A percentile compares a stretch with the other conserved stretches of the same genome.
Evolutionary conservation across 2,329 filamentous ascomycete genomes (phyloP).

Genomic region (Cladosporium sp.): DNA sequence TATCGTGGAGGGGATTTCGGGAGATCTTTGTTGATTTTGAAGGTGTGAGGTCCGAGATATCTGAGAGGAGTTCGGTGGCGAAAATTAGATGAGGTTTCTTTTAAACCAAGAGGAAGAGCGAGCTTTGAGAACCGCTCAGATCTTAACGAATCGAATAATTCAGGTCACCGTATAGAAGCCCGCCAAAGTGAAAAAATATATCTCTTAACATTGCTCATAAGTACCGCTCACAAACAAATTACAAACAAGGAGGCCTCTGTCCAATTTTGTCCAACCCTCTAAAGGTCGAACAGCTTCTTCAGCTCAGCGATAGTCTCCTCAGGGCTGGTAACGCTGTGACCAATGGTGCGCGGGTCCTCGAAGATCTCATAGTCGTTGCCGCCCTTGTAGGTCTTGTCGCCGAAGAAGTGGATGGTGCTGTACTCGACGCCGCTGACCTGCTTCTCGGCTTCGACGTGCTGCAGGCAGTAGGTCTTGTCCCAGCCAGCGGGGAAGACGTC

Average conservation of each 20-base stretch:
- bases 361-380: constrained; percentile 98
- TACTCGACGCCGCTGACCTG: constrained; percentile 68
- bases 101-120: background rate
- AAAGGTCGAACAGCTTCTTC: constrained; percentile 63
- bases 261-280: constrained; percentile 9
- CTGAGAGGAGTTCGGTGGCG: background rate
- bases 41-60: background rate
- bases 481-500: constrained; percentile 95
- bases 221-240: constrained; percentile 5
- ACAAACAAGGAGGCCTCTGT: background rate
- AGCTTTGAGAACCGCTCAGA: background rate
- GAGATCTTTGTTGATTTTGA: too few species aligned
- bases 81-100: background rate
- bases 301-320: constrained; percentile 79
- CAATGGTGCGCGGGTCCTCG: constrained; percentile 74
- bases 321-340: constrained; percentile 78
- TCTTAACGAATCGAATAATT: background rate
- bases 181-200: background rate
- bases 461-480: constrained; percentile 98
- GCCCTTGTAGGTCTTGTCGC: constrained; percentile 87
- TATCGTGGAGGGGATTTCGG: too few species aligned
- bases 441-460: constrained; percentile 81
- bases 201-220: constrained; percentile 9
- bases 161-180: background rate
- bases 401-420: constrained; percentile 94